Evolutionary conservation across 129 eudicot genomes (phyloP).

Genomic region (Erigeron canadensis): DNA sequence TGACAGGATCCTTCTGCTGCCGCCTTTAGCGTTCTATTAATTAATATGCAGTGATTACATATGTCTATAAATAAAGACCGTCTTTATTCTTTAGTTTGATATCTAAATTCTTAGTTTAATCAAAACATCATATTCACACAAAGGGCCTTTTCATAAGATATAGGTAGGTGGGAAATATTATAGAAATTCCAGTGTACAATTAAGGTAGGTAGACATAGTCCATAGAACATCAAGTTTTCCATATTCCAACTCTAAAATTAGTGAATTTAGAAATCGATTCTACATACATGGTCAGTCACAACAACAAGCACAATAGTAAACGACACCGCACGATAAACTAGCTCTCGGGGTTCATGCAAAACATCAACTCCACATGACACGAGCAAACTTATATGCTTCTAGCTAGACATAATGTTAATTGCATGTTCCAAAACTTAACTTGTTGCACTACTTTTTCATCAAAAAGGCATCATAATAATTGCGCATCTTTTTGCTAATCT

Average conservation of each 20-base stretch:
- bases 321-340: background rate
- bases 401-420: background rate
- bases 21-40: constrained; percentile 19
- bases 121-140: background rate
- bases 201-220: constrained; percentile 10
- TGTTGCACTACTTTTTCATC: constrained; percentile 9
- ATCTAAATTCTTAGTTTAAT: no score
- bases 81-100: constrained; percentile 6
- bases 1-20: constrained; percentile 25
- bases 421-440: constrained; percentile 7
- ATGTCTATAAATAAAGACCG: constrained; percentile 16
- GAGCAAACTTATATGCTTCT: constrained; percentile 1
- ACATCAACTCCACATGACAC: background rate
- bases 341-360: background rate
- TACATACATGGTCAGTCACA: constrained; percentile 15
- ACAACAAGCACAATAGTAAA: background rate
- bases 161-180: constrained; percentile 24
- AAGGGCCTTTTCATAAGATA: constrained; percentile 20
- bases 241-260: background rate
- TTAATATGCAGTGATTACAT: constrained; percentile 20
- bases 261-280: background rate
- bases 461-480: background rate
- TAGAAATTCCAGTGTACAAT: constrained; percentile 13
- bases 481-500: background rate
- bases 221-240: constrained; percentile 22